Base-by-base conservation (phyloP, 164 flowering plant species). In the Vitis rupestris region DNA sequence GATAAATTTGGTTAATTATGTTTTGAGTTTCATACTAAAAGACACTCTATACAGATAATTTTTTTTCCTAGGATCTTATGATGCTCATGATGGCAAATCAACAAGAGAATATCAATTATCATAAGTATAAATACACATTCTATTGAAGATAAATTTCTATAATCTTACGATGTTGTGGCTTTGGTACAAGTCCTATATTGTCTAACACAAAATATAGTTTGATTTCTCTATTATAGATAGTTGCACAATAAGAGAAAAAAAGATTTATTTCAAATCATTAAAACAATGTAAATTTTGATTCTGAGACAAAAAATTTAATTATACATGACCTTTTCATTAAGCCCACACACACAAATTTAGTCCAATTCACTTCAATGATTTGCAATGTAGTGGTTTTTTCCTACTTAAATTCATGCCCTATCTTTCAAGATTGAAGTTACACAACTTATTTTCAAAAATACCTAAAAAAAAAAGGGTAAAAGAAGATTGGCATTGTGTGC, bases 171-270 rank as follows among this genome's bases (percentile, higher is more conserved):
- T 95, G 99, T 68, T 82, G 85, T 61, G 83, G 82, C 68, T 82
- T 85, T 23, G 87, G 79, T 61, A 88, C 87, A 77, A 91, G 64
- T 60, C 98, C 97, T 83, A 89, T 82, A 8, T 82, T 75, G 85
- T 82, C 88, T 73, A 91, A 69, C 67, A 88, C 72, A 14, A 71
- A 63, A 80, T 78, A 84, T 16, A 93, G 88, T 77, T 82, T 89
- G 76, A 97, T 81, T 19, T 93, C 91, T 83, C 78, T 90, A 77
- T 87, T 92, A 79, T 98, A 93, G 52, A 90, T 83, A 81, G 97
- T 97, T 92, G 91, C 86, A 83, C 9, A 55, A 23, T 9, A 75
- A 61, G 1, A 1, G 1, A 65, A 54, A 44, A 55, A 9, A 37
- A 29, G 4, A 49, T 63, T 29, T 54, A 63, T 49, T 44, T 31